Percentiles rank a stretch among this genome's conserved stretches.
phyloP scores from a whole-genome alignment of 2,329 filamentous ascomycete genomes.

The Rhexocercosporidium sp. region DNA sequence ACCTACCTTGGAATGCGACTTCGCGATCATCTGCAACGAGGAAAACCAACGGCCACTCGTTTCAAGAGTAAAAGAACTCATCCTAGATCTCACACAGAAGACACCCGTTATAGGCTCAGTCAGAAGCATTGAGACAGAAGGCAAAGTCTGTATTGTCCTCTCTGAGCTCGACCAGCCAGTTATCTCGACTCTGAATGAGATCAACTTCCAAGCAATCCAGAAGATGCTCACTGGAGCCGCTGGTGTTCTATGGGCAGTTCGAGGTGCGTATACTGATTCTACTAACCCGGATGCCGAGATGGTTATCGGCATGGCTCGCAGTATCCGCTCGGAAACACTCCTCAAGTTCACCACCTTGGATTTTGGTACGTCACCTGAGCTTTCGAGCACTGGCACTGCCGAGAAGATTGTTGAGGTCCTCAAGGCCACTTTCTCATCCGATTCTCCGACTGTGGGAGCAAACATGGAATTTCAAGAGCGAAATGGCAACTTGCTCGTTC shows the following conservation, averaged over 20 bases:
- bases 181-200: constrained; percentile 48
- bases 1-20: constrained; percentile 36
- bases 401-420: constrained; percentile 30
- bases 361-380: constrained; percentile 36
- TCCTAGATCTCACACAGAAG: constrained; percentile 44
- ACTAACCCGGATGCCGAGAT: constrained; percentile 33
- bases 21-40: constrained; percentile 48
- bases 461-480: constrained; percentile 37
- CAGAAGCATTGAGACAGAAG: constrained; percentile 37
- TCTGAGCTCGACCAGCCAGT: constrained; percentile 48
- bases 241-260: constrained; percentile 55
- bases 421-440: constrained; percentile 23
- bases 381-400: constrained; percentile 41
- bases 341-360: constrained; percentile 38
- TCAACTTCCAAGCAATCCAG: constrained; percentile 49
- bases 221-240: constrained; percentile 45
- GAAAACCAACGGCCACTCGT: constrained; percentile 42
- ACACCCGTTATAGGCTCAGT: constrained; percentile 43
- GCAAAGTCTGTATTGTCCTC: constrained; percentile 51
- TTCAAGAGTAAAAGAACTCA: constrained; percentile 43
- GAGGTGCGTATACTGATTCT: constrained; percentile 47
- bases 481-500: constrained; percentile 37
- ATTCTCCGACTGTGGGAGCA: constrained; percentile 7
- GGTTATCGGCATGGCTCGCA: constrained; percentile 39
- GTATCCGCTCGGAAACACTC: constrained; percentile 36